These are phyloP conservation scores for Leucosporidium scottii DNA, from an alignment of 768 basidiomycete genomes.

Conservation along the genomic window DNA sequence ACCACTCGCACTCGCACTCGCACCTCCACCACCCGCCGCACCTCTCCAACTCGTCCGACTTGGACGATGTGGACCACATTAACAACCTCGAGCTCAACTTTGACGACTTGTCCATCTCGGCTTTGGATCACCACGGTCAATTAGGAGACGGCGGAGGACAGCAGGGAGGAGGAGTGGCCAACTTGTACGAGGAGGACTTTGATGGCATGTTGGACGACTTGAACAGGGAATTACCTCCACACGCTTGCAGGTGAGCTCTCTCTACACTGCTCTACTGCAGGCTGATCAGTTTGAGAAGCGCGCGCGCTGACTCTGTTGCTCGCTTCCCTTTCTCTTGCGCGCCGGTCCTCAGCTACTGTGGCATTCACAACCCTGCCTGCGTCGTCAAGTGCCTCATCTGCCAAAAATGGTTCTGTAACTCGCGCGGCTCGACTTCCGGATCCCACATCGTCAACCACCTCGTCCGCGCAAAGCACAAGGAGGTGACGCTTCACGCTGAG, in stretches of 20 bases:
- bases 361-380: conserved; percentile 92
- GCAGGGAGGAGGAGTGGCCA: conserved; percentile 14
- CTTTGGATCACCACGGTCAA: neutral
- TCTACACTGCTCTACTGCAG: neutral
- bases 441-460: conserved; percentile 99
- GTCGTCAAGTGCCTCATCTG: conserved; percentile 93
- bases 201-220: conserved; percentile 82
- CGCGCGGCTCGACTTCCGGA: conserved; percentile 83
- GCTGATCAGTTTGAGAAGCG: neutral
- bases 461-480: conserved; percentile 98
- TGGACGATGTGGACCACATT: conserved; percentile 10
- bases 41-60: neutral
- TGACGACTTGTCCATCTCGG: conserved; percentile 15
- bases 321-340: neutral
- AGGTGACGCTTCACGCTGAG: conserved; percentile 92
- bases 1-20: neutral
- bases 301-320: conserved; percentile 27
- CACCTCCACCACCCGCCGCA: neutral
- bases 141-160: neutral
- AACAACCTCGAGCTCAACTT: conserved; percentile 22
- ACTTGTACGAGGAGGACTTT: conserved; percentile 65
- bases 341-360: conserved; percentile 68
- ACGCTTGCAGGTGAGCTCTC: conserved; percentile 77
- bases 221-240: conserved; percentile 81
- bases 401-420: conserved; percentile 98